phyloP scores from a whole-genome alignment of 176 grass and related monocot genomes.

The Phragmites australis region DNA sequence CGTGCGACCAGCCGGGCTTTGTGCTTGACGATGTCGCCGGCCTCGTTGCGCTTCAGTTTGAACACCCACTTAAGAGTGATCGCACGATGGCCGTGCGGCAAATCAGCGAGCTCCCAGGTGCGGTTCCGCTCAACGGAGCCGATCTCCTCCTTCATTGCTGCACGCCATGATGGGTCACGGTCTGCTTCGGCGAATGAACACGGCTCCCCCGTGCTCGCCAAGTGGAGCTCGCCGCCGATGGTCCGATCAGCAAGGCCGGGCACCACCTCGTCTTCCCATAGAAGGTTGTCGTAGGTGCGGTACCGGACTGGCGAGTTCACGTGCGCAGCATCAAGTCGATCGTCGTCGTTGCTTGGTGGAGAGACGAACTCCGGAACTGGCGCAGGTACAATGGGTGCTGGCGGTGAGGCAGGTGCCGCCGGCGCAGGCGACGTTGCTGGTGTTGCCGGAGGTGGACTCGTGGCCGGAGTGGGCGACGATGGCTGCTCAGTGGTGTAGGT shows the following conservation, averaged over 20 bases:
- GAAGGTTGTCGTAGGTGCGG: neutral
- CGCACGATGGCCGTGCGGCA: no score
- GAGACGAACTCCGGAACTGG: neutral
- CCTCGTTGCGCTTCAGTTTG: no score
- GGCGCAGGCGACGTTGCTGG: no score
- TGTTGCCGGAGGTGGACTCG: no score
- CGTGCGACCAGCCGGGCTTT: no score
- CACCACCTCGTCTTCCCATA: neutral
- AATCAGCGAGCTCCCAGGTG: no score
- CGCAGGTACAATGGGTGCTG: neutral
- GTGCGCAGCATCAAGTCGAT: neutral
- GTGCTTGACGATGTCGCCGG: no score
- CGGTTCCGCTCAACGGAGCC: neutral
- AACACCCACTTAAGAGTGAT: no score
- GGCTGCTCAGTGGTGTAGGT: no score
- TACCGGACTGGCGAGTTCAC: neutral
- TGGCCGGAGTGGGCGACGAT: no score
- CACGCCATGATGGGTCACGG: rapidly evolving
- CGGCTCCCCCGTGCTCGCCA: neutral
- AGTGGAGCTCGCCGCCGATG: neutral
- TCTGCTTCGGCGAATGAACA: neutral
- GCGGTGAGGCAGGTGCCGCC: no score
- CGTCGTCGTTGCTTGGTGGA: neutral
- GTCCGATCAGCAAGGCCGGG: neutral
- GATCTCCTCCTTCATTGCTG: neutral